Evolutionary conservation across 1,284 basidiomycete species (phyloP).

Genomic region (Retiboletus flavoniger): DNA sequence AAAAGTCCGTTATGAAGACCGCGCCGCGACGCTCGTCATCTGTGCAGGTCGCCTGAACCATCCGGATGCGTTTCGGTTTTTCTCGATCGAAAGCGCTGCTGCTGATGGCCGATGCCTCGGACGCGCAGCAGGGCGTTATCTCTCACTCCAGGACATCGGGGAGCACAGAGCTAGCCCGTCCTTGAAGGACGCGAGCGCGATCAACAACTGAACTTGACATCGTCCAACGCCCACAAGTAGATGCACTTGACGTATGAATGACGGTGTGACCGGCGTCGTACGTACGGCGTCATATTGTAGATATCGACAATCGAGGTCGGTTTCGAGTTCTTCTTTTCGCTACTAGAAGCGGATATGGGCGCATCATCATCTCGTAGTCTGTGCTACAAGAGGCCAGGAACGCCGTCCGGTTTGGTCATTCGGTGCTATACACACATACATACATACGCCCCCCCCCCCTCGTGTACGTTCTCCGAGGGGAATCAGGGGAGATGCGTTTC

Average conservation of each 20-base stretch:
- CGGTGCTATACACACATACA: not conserved
- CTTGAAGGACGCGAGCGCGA: not conserved
- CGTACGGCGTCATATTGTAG: not conserved
- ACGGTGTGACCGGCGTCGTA: not conserved
- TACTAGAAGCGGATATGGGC: constrained; percentile 1
- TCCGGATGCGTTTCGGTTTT: too few species aligned
- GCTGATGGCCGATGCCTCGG: not conserved
- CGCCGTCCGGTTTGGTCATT: constrained; percentile 31
- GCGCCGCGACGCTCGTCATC: too few species aligned
- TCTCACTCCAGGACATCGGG: not conserved
- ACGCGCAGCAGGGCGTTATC: not conserved
- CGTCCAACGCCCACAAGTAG: too few species aligned
- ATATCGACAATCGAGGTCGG: not conserved
- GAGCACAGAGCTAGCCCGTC: not conserved
- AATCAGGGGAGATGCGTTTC: constrained; percentile 34
- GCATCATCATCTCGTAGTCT: constrained; percentile 1
- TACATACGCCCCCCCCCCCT: not conserved
- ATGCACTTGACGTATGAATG: too few species aligned
- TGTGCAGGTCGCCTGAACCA: too few species aligned
- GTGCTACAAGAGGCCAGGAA: constrained; percentile 45
- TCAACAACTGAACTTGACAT: constrained; percentile 5
- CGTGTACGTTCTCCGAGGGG: constrained; percentile 43
- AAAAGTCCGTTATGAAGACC: not conserved
- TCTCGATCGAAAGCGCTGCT: not conserved
- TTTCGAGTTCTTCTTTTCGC: not conserved